Conservation (phyloP, 2,329 filamentous ascomycete genomes). For the Escovopsis weberi region DNA sequence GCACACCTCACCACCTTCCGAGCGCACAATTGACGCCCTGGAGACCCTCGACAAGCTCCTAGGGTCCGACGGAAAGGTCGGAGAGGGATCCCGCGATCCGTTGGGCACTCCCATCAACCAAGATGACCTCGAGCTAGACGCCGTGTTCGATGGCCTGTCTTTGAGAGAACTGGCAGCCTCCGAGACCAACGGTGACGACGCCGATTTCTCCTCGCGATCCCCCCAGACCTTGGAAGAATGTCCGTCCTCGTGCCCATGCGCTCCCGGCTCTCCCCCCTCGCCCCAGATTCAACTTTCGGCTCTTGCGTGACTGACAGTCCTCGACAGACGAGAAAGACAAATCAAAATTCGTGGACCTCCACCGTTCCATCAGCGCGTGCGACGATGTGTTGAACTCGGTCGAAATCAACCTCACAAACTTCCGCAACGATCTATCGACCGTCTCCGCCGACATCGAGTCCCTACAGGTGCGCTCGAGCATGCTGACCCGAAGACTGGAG, state of each 20-base stretch:
- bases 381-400: slow-evolving; percentile 90
- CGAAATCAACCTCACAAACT: slow-evolving; percentile 80
- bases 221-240: slow-evolving; percentile 58
- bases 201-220: slow-evolving; percentile 23
- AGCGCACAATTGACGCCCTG: slow-evolving; percentile 52
- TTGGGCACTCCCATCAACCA: slow-evolving; percentile 21
- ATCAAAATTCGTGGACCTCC: slow-evolving; percentile 76
- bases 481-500: slow-evolving; percentile 70
- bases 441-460: slow-evolving; percentile 95
- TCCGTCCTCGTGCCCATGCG: slow-evolving; percentile 24
- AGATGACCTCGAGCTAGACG: slow-evolving; percentile 46
- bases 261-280: not conserved
- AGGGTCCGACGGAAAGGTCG: slow-evolving; percentile 10
- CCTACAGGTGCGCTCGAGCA: slow-evolving; percentile 71
- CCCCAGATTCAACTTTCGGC: no score
- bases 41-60: slow-evolving; percentile 47
- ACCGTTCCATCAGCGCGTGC: slow-evolving; percentile 76
- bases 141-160: slow-evolving; percentile 68
- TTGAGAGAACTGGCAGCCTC: slow-evolving; percentile 53
- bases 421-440: slow-evolving; percentile 80
- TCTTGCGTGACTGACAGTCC: not conserved
- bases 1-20: slow-evolving; percentile 33
- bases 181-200: slow-evolving; percentile 10
- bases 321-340: slow-evolving; percentile 60
- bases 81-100: slow-evolving; percentile 1